phyloP scores from a whole-genome alignment of 2,329 filamentous ascomycete species.

The Talaromyces amestolkiae region DNA sequence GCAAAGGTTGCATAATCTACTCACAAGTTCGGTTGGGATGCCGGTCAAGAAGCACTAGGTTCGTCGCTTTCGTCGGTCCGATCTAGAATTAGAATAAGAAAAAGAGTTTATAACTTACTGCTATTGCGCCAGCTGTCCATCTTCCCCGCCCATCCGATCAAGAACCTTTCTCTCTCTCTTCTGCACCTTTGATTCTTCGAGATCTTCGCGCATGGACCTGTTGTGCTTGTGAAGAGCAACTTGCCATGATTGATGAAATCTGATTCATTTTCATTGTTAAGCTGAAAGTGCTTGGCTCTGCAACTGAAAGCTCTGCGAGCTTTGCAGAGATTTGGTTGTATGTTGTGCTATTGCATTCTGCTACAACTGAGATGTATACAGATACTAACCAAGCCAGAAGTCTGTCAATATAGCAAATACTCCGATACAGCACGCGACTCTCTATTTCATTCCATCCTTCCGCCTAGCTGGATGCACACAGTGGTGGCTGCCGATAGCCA shows the following conservation, averaged over 20 bases:
- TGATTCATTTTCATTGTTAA: not conserved
- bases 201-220: not conserved
- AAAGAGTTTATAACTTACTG: slow-evolving; percentile 10
- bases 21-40: slow-evolving; percentile 8
- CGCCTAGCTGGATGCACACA: not conserved
- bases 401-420: not conserved
- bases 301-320: slow-evolving; percentile 2
- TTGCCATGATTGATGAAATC: slow-evolving; percentile 1
- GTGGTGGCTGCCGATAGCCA: not conserved
- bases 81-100: slow-evolving; percentile 10
- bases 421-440: not conserved
- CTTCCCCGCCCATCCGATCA: slow-evolving; percentile 17
- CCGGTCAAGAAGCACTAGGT: slow-evolving; percentile 5
- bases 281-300: not conserved
- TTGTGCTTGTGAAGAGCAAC: slow-evolving; percentile 3
- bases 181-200: not conserved
- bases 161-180: not conserved
- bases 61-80: not conserved
- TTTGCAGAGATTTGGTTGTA: not conserved
- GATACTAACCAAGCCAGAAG: not conserved
- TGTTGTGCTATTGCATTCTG: not conserved
- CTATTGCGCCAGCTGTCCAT: slow-evolving; percentile 12
- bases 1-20: slow-evolving; percentile 8
- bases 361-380: not conserved
- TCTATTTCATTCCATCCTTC: not conserved